Conservation (phyloP, 1,284 basidiomycete genomes). For the Tilletia walkeri region DNA sequence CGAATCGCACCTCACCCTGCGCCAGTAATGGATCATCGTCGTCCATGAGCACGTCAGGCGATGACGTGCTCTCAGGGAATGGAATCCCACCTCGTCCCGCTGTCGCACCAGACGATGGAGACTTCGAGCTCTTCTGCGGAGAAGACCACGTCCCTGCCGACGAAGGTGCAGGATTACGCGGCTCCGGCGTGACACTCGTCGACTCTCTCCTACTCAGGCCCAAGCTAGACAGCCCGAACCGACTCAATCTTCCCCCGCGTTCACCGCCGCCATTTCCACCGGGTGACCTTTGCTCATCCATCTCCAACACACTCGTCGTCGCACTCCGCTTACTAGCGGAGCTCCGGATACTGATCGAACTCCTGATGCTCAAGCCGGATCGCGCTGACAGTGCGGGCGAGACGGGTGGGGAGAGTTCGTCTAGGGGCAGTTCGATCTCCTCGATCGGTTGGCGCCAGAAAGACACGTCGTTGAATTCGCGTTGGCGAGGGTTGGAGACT, state of each 20-base stretch:
- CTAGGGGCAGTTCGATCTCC: constrained; percentile 67
- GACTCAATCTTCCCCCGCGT: constrained; percentile 31
- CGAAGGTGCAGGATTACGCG: constrained; percentile 21
- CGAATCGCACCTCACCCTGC: constrained; percentile 52
- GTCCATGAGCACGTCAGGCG: constrained; percentile 22
- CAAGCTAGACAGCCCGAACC: constrained; percentile 32
- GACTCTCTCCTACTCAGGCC: constrained; percentile 42
- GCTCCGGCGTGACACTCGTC: constrained; percentile 22
- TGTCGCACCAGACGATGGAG: not conserved
- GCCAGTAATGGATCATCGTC: constrained; percentile 50
- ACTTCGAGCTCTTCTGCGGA: not conserved
- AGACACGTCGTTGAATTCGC: constrained; percentile 95
- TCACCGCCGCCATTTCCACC: constrained; percentile 20
- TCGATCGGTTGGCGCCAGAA: constrained; percentile 80
- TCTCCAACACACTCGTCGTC: constrained; percentile 26
- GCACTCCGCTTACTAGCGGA: constrained; percentile 23
- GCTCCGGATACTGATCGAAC: constrained; percentile 27
- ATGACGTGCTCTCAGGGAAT: constrained; percentile 4
- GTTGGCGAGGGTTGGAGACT: constrained; percentile 62
- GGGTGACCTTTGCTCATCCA: constrained; percentile 3
- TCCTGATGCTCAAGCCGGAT: constrained; percentile 63
- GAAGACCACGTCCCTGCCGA: not conserved
- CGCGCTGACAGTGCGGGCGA: constrained; percentile 88
- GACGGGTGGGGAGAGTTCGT: constrained; percentile 63
- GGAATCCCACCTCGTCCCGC: constrained; percentile 30